Conservation (phyloP, 805 yeast species). For the Starmerella etchellsii region DNA sequence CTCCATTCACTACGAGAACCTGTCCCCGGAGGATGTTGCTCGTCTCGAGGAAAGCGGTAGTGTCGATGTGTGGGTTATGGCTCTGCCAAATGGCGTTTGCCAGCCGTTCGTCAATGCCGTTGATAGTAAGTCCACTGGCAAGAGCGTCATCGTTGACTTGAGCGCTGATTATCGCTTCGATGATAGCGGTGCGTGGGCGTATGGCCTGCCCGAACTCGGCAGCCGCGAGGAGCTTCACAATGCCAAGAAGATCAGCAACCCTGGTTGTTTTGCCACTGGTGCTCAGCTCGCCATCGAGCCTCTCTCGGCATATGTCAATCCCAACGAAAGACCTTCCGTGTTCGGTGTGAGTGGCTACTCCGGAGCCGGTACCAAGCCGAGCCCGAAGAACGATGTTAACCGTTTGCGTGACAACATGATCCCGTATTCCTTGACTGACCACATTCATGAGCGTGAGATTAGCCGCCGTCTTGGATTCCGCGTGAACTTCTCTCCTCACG, state of each 20-base stretch:
- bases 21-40: slow-evolving; percentile 76
- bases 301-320: slow-evolving; percentile 38
- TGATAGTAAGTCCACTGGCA: slow-evolving; percentile 33
- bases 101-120: slow-evolving; percentile 37
- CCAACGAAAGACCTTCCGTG: slow-evolving; percentile 59
- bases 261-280: slow-evolving; percentile 99
- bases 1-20: slow-evolving; percentile 67
- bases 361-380: slow-evolving; percentile 98
- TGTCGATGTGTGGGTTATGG: slow-evolving; percentile 98
- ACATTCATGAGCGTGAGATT: slow-evolving; percentile 90
- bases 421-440: slow-evolving; percentile 93
- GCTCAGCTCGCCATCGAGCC: slow-evolving; percentile 91
- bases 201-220: slow-evolving; percentile 89
- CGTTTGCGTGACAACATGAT: slow-evolving; percentile 69
- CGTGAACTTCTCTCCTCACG: slow-evolving; percentile 92
- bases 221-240: slow-evolving; percentile 51
- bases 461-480: slow-evolving; percentile 62
- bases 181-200: slow-evolving; percentile 73
- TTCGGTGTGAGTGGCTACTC: slow-evolving; percentile 98
- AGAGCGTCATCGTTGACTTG: slow-evolving; percentile 75
- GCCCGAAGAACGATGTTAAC: slow-evolving; percentile 80
- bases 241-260: slow-evolving; percentile 81
- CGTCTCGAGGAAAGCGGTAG: slow-evolving; percentile 59
- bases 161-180: slow-evolving; percentile 96
- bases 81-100: slow-evolving; percentile 95